Evolutionary conservation across 352 stramenopile genomes (phyloP).

Genomic region (Globisporangium emineosum): DNA sequence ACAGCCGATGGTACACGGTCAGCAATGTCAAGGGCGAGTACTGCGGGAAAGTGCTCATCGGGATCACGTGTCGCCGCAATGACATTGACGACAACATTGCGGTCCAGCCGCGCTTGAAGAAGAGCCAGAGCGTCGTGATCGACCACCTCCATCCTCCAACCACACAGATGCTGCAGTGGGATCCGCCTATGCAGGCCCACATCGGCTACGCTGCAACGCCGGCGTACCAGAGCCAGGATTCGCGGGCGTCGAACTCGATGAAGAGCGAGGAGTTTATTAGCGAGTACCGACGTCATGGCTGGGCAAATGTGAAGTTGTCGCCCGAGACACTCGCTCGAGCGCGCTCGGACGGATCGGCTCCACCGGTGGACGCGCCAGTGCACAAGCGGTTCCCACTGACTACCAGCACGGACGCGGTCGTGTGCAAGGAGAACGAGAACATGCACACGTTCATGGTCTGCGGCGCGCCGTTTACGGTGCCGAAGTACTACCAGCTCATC

Average conservation of each 20-base stretch:
- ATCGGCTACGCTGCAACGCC: slow-evolving; percentile 36
- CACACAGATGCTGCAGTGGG: slow-evolving; percentile 76
- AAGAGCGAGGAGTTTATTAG: slow-evolving; percentile 42
- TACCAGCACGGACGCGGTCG: slow-evolving; percentile 45
- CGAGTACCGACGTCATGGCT: slow-evolving; percentile 61
- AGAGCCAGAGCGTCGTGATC: slow-evolving; percentile 76
- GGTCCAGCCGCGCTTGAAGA: slow-evolving; percentile 62
- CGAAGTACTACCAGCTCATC: slow-evolving; percentile 84
- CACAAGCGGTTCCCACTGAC: slow-evolving; percentile 40
- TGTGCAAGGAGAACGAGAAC: slow-evolving; percentile 82
- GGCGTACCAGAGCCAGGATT: slow-evolving; percentile 19
- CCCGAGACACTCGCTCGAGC: slow-evolving; percentile 52
- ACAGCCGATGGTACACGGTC: slow-evolving; percentile 82
- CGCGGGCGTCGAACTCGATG: slow-evolving; percentile 13
- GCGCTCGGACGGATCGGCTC: slow-evolving; percentile 51
- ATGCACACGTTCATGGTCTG: slow-evolving; percentile 91
- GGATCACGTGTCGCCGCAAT: slow-evolving; percentile 61
- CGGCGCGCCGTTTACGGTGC: slow-evolving; percentile 84
- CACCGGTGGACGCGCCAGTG: slow-evolving; percentile 28
- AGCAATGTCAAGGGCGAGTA: slow-evolving; percentile 86
- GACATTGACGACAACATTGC: slow-evolving; percentile 23
- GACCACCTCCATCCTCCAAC: slow-evolving; percentile 65
- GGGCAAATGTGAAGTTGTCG: slow-evolving; percentile 79
- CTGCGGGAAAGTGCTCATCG: slow-evolving; percentile 80
- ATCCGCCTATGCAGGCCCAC: slow-evolving; percentile 24